These are phyloP conservation scores for Sparassis latifolia DNA, from an alignment of 1,284 basidiomycete species.

Conservation along the genomic window DNA sequence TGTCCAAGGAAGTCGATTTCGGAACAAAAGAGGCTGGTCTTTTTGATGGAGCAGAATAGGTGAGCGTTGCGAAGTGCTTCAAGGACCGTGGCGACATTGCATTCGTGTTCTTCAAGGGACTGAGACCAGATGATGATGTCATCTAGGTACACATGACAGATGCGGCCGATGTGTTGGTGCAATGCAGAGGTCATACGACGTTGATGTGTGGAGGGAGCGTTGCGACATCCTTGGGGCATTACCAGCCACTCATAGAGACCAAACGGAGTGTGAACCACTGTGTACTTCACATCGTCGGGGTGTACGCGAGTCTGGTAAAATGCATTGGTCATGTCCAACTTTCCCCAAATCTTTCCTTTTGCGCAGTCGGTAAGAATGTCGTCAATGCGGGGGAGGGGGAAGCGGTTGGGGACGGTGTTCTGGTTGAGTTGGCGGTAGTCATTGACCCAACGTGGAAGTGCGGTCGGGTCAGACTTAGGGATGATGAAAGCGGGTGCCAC, in stretches of 20 bases:
- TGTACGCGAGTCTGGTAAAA: conserved; percentile 36
- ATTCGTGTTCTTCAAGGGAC: conserved; percentile 27
- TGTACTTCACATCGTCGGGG: conserved; percentile 29
- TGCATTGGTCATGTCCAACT: conserved; percentile 35
- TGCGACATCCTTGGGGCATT: conserved; percentile 35
- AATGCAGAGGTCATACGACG: conserved; percentile 26
- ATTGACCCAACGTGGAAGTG: conserved; percentile 25
- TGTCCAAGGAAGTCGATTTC: conserved; percentile 9
- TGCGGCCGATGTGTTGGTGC: conserved; percentile 24
- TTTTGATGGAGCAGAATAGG: background rate
- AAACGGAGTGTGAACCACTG: conserved; percentile 32
- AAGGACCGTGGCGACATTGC: conserved; percentile 20
- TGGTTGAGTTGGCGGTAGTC: conserved; percentile 10
- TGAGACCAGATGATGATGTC: conserved; percentile 29
- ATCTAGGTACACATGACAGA: conserved; percentile 28
- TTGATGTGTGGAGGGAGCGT: conserved; percentile 33
- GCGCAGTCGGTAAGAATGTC: conserved; percentile 29
- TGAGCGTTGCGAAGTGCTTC: conserved; percentile 12
- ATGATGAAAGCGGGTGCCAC: conserved; percentile 32
- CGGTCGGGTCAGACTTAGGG: conserved; percentile 30
- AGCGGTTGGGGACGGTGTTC: conserved; percentile 29
- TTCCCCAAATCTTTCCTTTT: conserved; percentile 27
- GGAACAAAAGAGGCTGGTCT: conserved; percentile 12
- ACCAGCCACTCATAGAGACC: conserved; percentile 36
- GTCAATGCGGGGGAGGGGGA: conserved; percentile 30